Evolutionary conservation across 768 basidiomycete genomes (phyloP).

Genomic region (Epithele typhae): DNA sequence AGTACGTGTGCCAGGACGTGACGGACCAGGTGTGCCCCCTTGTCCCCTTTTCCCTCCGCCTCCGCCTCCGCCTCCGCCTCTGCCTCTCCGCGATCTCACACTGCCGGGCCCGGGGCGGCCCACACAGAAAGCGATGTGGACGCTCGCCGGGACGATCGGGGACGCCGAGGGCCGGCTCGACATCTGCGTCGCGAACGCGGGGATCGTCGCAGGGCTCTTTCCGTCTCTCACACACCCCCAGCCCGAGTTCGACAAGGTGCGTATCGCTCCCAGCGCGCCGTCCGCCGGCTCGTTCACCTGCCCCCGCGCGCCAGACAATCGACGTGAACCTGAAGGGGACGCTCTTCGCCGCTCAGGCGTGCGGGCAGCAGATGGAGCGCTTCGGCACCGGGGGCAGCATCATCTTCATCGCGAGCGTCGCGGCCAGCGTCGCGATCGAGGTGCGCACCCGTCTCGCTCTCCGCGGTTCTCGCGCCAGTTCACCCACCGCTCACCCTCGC

Average conservation of each 20-base stretch:
- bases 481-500: too few species aligned
- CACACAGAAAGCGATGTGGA: slow-evolving; percentile 39
- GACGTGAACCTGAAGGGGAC: slow-evolving; percentile 53
- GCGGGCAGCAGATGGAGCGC: slow-evolving; percentile 30
- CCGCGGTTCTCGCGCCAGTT: too few species aligned
- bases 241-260: slow-evolving; percentile 55
- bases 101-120: too few species aligned
- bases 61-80: too few species aligned
- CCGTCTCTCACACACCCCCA: slow-evolving; percentile 57
- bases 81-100: too few species aligned
- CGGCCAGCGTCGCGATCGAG: slow-evolving; percentile 52
- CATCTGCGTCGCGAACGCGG: slow-evolving; percentile 72
- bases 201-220: slow-evolving; percentile 50
- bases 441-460: slow-evolving; percentile 38
- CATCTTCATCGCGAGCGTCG: slow-evolving; percentile 38
- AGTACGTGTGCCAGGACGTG: slow-evolving; percentile 65
- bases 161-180: slow-evolving; percentile 68
- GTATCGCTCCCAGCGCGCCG: too few species aligned
- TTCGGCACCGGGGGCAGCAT: slow-evolving; percentile 34
- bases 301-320: too few species aligned
- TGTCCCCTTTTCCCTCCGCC: not conserved
- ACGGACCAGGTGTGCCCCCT: slow-evolving; percentile 43
- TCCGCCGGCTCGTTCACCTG: too few species aligned
- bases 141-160: slow-evolving; percentile 50
- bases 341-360: slow-evolving; percentile 31